Percentiles rank a stretch among this genome's conserved stretches.
phyloP scores from a whole-genome alignment of 345 rosid species.

The Ailanthus altissimus region DNA sequence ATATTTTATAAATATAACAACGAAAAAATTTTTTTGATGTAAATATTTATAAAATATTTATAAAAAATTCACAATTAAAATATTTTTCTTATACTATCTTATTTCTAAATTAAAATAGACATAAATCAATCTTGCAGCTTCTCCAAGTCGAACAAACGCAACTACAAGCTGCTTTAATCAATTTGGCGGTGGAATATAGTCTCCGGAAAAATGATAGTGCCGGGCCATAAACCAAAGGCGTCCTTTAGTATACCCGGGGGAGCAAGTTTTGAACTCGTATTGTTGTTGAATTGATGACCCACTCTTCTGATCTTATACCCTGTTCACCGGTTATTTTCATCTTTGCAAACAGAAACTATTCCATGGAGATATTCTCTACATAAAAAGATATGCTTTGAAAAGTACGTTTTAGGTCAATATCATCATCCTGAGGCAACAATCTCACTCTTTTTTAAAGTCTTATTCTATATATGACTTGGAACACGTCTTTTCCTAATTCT shows the following conservation, averaged over 20 bases:
- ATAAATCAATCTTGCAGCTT: too few relatives aligned
- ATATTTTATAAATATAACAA: too few relatives aligned
- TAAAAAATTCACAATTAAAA: too few relatives aligned
- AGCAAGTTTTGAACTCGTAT: neutral
- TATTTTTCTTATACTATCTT: too few relatives aligned
- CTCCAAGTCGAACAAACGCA: too few relatives aligned
- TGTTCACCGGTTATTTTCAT: too few relatives aligned
- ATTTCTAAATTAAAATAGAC: too few relatives aligned
- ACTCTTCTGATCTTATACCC: too few relatives aligned
- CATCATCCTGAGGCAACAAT: neutral
- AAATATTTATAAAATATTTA: too few relatives aligned
- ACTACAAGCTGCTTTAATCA: too few relatives aligned
- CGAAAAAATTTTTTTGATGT: too few relatives aligned
- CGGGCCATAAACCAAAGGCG: neutral
- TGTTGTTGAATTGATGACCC: constrained; percentile 4
- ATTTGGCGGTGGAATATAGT: neutral
- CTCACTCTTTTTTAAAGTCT: neutral
- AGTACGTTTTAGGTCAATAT: neutral
- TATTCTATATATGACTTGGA: neutral
- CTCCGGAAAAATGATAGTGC: neutral
- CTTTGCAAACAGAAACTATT: neutral
- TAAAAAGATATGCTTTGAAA: constrained; percentile 1
- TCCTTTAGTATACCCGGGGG: neutral
- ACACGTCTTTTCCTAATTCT: neutral
- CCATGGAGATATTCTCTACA: neutral